These are phyloP conservation scores for Hypoxylon sp. DNA, from an alignment of 2,329 filamentous ascomycete genomes.

Conservation along the genomic window DNA sequence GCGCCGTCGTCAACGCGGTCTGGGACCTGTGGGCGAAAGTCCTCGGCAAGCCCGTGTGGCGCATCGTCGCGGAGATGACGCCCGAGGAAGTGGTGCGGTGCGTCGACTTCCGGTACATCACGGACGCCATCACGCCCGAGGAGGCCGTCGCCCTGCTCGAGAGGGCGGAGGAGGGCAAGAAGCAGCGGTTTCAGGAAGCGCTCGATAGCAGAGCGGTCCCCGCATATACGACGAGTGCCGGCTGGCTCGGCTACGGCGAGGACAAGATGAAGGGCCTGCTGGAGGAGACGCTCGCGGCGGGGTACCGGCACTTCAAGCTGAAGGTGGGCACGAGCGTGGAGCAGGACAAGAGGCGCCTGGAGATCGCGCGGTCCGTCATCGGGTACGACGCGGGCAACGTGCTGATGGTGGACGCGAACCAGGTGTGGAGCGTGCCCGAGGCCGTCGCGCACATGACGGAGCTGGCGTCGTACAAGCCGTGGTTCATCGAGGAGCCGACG, in stretches of 20 bases:
- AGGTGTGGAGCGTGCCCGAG: conserved; percentile 91
- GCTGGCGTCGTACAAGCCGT: conserved; percentile 84
- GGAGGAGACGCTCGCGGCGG: conserved; percentile 77
- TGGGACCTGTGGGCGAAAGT: conserved; percentile 97
- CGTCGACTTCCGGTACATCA: conserved; percentile 96
- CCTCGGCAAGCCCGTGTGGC: conserved; percentile 89
- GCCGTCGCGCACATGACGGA: conserved; percentile 88
- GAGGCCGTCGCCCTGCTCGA: conserved; percentile 81
- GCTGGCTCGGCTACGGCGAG: conserved; percentile 91
- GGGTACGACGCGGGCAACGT: conserved; percentile 86
- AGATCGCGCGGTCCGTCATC: conserved; percentile 82
- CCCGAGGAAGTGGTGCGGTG: conserved; percentile 87
- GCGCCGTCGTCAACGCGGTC: conserved; percentile 88
- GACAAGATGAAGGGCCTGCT: conserved; percentile 85
- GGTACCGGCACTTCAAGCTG: conserved; percentile 89
- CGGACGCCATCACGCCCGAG: conserved; percentile 88
- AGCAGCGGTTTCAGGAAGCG: conserved; percentile 77
- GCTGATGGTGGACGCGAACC: conserved; percentile 94
- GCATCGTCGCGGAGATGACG: conserved; percentile 88
- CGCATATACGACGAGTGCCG: conserved; percentile 89
- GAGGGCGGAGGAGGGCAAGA: conserved; percentile 74
- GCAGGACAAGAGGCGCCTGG: conserved; percentile 76
- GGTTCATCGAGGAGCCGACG: conserved; percentile 96
- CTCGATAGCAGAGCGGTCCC: conserved; percentile 80
- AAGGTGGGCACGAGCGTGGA: conserved; percentile 84